phyloP scores from a whole-genome alignment of 1,284 basidiomycete species.

The Irpex sp. region DNA sequence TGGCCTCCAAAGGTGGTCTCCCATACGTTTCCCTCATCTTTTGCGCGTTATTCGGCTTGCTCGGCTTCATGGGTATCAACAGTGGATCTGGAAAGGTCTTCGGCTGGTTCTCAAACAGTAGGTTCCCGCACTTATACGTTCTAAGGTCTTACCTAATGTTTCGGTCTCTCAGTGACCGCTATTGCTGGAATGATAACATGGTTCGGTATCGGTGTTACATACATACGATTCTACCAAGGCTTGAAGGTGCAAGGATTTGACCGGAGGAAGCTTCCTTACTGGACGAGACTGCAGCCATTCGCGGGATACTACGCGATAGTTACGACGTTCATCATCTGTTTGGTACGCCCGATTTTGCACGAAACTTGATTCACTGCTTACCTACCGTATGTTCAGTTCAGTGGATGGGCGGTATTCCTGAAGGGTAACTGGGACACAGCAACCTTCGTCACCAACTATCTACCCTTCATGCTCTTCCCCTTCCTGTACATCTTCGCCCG shows the following conservation, averaged over 20 bases:
- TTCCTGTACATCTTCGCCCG: constrained; percentile 64
- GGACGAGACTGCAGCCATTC: constrained; percentile 62
- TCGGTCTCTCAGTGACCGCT: constrained; percentile 32
- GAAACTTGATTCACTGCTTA: not conserved
- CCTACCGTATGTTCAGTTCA: constrained; percentile 46
- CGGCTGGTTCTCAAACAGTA: constrained; percentile 52
- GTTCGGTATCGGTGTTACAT: constrained; percentile 80
- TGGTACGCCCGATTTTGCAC: constrained; percentile 46
- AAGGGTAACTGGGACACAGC: constrained; percentile 56
- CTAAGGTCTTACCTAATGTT: not conserved
- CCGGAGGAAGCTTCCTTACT: constrained; percentile 65
- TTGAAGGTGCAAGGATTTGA: constrained; percentile 73
- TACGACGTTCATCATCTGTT: constrained; percentile 57
- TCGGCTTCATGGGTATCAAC: constrained; percentile 69
- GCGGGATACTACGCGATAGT: constrained; percentile 66
- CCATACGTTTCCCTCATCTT: constrained; percentile 75
- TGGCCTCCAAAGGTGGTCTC: constrained; percentile 67
- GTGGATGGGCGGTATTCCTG: constrained; percentile 76
- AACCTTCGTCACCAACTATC: constrained; percentile 57
- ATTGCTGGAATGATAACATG: constrained; percentile 74
- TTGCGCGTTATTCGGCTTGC: constrained; percentile 65
- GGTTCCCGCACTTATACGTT: not conserved
- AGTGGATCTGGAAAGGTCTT: constrained; percentile 49
- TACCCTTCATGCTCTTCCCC: constrained; percentile 77
- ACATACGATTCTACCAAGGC: constrained; percentile 78